Evolutionary conservation across 805 yeast species (phyloP).

Genomic region (Komagataella ulmi): DNA sequence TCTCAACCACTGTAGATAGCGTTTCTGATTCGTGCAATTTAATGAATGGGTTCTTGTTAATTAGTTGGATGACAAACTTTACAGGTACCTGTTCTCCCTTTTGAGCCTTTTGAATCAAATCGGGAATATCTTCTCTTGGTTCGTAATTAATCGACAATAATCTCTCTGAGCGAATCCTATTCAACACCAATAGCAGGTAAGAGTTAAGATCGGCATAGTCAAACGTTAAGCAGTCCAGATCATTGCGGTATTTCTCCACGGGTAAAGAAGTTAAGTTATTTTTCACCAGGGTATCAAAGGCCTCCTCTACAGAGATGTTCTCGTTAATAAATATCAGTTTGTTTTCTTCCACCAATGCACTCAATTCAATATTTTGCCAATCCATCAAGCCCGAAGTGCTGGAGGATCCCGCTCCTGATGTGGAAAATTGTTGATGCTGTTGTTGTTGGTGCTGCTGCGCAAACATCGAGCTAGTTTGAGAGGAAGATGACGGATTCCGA

Average conservation of each 20-base stretch:
- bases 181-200: conserved; percentile 71
- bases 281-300: conserved; percentile 63
- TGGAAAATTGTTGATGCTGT: conserved; percentile 8
- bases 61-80: conserved; percentile 68
- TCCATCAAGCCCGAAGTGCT: conserved; percentile 22
- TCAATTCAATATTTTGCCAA: conserved; percentile 63
- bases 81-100: conserved; percentile 88
- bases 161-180: conserved; percentile 36
- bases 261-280: conserved; percentile 82
- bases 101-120: conserved; percentile 49
- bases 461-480: conserved; percentile 7
- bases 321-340: conserved; percentile 61
- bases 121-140: conserved; percentile 24
- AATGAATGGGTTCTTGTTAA: conserved; percentile 81
- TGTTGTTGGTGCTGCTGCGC: not conserved
- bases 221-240: conserved; percentile 66
- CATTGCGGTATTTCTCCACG: conserved; percentile 42
- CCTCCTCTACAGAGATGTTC: conserved; percentile 67
- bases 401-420: conserved; percentile 7
- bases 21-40: conserved; percentile 61
- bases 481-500: conserved; percentile 21
- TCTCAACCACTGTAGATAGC: conserved; percentile 65
- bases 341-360: conserved; percentile 67
- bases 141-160: conserved; percentile 19
- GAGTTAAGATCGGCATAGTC: conserved; percentile 89